Conservation (phyloP, 164 flowering plant genomes). For the Vitis rotundifolia region DNA sequence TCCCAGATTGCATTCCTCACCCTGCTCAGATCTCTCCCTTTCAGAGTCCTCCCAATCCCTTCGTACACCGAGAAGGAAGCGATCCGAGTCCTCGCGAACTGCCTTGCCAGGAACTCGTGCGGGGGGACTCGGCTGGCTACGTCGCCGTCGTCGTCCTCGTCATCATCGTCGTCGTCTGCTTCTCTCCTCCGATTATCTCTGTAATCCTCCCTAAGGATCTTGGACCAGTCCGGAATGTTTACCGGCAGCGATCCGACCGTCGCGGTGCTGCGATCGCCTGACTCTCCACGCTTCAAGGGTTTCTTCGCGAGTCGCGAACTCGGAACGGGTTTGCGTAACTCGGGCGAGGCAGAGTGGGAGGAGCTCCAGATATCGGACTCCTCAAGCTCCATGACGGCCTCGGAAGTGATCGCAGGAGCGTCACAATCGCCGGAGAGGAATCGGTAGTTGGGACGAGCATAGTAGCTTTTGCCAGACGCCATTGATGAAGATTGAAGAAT, state of each 20-base stretch:
- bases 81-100: conserved; percentile 53
- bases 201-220: conserved; percentile 57
- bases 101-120: conserved; percentile 64
- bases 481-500: conserved; percentile 14
- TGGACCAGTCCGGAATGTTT: conserved; percentile 73
- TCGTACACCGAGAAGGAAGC: conserved; percentile 72
- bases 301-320: conserved; percentile 21
- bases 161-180: conserved; percentile 22
- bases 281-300: conserved; percentile 3
- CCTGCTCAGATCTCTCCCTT: conserved; percentile 66
- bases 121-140: conserved; percentile 51
- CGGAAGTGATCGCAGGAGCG: conserved; percentile 8
- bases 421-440: conserved; percentile 33
- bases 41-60: conserved; percentile 70
- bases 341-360: conserved; percentile 22
- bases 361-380: conserved; percentile 57
- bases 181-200: conserved; percentile 35
- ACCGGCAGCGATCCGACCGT: conserved; percentile 37
- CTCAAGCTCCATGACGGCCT: conserved; percentile 43
- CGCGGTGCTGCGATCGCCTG: conserved; percentile 3
- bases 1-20: conserved; percentile 75
- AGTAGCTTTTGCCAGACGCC: conserved; percentile 48
- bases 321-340: conserved; percentile 22
- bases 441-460: conserved; percentile 36
- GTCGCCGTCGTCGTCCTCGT: conserved; percentile 30